Conservation (phyloP, 805 yeast genomes). For the Metschnikowia santaceciliae region DNA sequence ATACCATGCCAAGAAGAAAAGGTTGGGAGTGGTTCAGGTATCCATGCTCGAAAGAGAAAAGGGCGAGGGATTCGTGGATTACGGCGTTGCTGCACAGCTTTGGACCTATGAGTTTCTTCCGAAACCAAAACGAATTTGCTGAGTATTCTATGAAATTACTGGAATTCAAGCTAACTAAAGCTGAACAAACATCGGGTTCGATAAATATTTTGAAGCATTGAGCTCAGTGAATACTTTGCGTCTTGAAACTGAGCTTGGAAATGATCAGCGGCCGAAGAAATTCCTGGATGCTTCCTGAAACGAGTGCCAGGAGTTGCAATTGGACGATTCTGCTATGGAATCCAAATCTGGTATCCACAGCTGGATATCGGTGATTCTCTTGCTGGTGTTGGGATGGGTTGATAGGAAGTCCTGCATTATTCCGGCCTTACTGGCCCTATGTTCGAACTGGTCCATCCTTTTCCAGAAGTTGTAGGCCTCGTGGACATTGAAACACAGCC, state of each 20-base stretch:
- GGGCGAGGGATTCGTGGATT: conserved; percentile 4
- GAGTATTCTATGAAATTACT: not conserved
- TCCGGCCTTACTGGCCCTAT: conserved; percentile 11
- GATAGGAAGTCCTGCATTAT: conserved; percentile 61
- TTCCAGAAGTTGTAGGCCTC: conserved; percentile 79
- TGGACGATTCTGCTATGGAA: conserved; percentile 36
- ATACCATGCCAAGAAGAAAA: conserved; percentile 18
- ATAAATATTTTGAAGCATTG: too few species aligned
- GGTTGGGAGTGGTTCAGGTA: conserved; percentile 33
- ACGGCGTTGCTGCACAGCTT: conserved; percentile 9
- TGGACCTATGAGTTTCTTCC: conserved; percentile 13
- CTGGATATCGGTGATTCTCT: conserved; percentile 63
- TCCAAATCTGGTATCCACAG: conserved; percentile 64
- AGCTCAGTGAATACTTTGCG: too few species aligned
- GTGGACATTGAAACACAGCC: conserved; percentile 78
- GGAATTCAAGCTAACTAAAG: too few species aligned
- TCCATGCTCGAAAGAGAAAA: conserved; percentile 24
- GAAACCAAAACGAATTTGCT: conserved; percentile 5
- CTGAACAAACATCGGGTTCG: too few species aligned
- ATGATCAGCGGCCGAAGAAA: conserved; percentile 8
- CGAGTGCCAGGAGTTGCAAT: conserved; percentile 28
- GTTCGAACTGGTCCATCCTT: conserved; percentile 56
- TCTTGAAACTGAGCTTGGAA: too few species aligned
- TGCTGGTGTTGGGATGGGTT: conserved; percentile 85
- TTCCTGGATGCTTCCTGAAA: conserved; percentile 15